phyloP scores from a whole-genome alignment of 2,329 filamentous ascomycete species.

The Blastomyces percursus region DNA sequence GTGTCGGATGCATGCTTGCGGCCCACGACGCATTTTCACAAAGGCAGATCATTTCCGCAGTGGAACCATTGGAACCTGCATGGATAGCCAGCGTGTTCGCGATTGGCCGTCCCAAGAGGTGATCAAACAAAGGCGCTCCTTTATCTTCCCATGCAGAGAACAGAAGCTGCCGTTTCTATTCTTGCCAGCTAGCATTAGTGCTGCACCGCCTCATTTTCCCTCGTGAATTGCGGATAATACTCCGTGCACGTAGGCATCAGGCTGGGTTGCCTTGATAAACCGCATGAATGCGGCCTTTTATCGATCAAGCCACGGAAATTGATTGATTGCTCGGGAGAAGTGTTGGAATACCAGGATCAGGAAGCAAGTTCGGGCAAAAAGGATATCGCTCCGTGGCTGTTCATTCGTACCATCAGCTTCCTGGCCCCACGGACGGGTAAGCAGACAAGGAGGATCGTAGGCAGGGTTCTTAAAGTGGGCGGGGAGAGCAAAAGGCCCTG shows the following conservation, averaged over 20 bases:
- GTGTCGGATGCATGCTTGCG: neutral
- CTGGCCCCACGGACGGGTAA: neutral
- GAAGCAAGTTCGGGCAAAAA: neutral
- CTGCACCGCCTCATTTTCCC: neutral
- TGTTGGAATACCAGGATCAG: neutral
- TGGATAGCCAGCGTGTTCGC: neutral
- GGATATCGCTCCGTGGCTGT: neutral
- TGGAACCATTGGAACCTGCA: neutral
- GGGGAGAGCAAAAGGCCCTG: neutral
- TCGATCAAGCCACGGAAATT: neutral
- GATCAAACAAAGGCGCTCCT: neutral
- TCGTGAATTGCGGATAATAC: too few species aligned
- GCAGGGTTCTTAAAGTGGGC: neutral
- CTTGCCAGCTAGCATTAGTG: neutral
- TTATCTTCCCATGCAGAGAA: neutral
- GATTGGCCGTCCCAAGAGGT: neutral
- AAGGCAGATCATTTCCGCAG: neutral
- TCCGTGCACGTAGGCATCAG: too few species aligned
- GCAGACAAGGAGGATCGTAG: neutral
- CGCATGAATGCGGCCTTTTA: neutral
- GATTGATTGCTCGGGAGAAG: neutral
- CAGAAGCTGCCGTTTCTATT: neutral
- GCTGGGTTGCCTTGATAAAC: too few species aligned
- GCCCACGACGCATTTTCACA: neutral
- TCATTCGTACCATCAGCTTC: neutral